Evolutionary conservation across 1,284 basidiomycete genomes (phyloP), one percentile per base, ranked within the genome.

Genomic region (Pseudozyma tsukubaensis): DNA sequence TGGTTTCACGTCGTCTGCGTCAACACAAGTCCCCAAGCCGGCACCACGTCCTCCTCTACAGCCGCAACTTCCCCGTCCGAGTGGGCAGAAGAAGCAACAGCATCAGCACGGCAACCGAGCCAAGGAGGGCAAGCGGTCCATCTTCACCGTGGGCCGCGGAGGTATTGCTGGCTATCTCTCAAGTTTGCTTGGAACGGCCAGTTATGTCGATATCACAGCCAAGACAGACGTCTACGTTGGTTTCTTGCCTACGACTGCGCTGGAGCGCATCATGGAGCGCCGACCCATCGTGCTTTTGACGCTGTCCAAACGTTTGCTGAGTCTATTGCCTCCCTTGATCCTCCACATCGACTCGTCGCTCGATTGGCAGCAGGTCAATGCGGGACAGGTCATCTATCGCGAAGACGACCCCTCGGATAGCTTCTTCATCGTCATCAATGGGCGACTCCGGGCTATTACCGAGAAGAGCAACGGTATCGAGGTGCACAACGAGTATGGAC

Each of bases 131-230:
- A 65, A 63, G 37, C 73, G 71, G 10, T 79, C 80, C 35, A 83
- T 99, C 34, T 99, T 96, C 85, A 96, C 92, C 1, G 92, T 97
- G 24, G 97, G 96, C 9, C 72, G 81, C 79, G 96, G 96, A 59
- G 96, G 97, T 0, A 96, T 99, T 58, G 96, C 96, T 2, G 97
- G 97, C 4, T 99, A 99, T 85, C 88, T 99, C n/a, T 93, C 94
- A 14, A 95, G 94, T 0, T 88, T 99, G 5, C 93, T 93, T 68
- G 92, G 91, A 63, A 93, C 92, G 39, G 91, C 94, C 16, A 96
- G 94, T 7, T 99, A 97, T 84, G 94, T 98, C 47, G 94, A 96
- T 84, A 97, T 99, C 78, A 91, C 89, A 47, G 94, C 97, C 8
- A 98, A 97, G 87, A 98, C 94, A 0, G 96, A 99, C 84, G 92